phyloP scores from a whole-genome alignment of 345 rosid genomes.

The Eucalyptus camaldulensis region DNA sequence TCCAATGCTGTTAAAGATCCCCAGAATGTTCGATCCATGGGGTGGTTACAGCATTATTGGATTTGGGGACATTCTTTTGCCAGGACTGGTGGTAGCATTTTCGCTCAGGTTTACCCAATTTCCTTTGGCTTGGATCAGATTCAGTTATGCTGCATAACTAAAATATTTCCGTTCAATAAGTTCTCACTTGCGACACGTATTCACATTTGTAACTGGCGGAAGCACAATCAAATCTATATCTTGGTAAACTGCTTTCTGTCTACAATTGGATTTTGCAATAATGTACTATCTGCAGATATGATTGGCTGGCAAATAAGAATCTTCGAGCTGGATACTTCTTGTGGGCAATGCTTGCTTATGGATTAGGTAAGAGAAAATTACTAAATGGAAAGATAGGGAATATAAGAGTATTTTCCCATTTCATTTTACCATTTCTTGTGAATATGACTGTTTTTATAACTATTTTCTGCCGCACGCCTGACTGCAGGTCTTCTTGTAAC shows the following conservation, averaged over 20 bases:
- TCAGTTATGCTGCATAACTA: background rate
- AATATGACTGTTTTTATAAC: background rate
- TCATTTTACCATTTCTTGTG: background rate
- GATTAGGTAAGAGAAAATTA: constrained; percentile 46
- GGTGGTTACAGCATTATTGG: constrained; percentile 99
- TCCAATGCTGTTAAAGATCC: constrained; percentile 94
- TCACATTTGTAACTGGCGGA: background rate
- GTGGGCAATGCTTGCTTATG: constrained; percentile 93
- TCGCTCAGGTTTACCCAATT: constrained; percentile 56
- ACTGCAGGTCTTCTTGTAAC: constrained; percentile 83
- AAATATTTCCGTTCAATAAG: background rate
- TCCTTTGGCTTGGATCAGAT: background rate
- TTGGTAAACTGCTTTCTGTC: background rate
- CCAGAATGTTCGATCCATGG: constrained; percentile 98
- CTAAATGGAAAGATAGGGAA: background rate
- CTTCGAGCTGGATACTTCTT: constrained; percentile 85
- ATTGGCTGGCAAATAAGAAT: constrained; percentile 80
- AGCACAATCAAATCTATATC: background rate
- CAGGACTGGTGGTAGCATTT: constrained; percentile 85
- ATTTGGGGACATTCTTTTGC: constrained; percentile 96
- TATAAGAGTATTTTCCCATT: background rate
- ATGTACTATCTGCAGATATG: constrained; percentile 43
- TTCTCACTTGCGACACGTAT: background rate
- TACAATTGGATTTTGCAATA: background rate
- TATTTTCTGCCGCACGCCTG: background rate